Percentiles rank a stretch among this genome's conserved stretches.
These are phyloP conservation scores for Glycine latifolia DNA, from an alignment of 306 rosid species.

Conservation along the genomic window DNA sequence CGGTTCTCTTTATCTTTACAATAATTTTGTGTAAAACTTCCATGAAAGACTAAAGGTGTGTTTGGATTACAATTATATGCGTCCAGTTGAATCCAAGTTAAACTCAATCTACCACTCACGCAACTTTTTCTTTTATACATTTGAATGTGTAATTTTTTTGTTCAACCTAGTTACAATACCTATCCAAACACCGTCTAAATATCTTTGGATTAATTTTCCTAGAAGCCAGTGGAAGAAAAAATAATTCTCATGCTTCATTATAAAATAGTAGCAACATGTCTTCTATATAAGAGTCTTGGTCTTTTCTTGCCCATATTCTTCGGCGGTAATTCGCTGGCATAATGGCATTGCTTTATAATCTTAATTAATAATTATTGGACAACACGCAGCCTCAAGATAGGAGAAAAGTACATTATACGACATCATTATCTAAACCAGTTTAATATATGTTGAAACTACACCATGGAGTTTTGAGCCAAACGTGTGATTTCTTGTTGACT, in stretches of 20 bases:
- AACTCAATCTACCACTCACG: no score
- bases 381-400: slow-evolving; percentile 17
- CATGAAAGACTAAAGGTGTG: no score
- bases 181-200: no score
- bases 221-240: not conserved
- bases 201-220: no score
- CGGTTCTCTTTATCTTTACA: no score
- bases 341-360: not conserved
- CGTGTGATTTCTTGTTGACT: slow-evolving; percentile 16
- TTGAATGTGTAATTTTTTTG: no score
- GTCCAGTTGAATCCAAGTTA: no score
- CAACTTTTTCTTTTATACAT: no score
- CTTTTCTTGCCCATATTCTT: slow-evolving; percentile 15
- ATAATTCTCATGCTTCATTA: not conserved
- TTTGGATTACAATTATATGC: no score
- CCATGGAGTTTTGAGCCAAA: slow-evolving; percentile 12
- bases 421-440: not conserved
- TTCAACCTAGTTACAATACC: no score
- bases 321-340: slow-evolving; percentile 34
- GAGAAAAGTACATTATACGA: not conserved
- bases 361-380: not conserved
- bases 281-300: not conserved
- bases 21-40: no score
- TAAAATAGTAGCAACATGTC: not conserved
- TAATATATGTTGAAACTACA: not conserved